Evolutionary conservation across 1,284 basidiomycete species (phyloP).

Genomic region (Naganishia sp.): DNA sequence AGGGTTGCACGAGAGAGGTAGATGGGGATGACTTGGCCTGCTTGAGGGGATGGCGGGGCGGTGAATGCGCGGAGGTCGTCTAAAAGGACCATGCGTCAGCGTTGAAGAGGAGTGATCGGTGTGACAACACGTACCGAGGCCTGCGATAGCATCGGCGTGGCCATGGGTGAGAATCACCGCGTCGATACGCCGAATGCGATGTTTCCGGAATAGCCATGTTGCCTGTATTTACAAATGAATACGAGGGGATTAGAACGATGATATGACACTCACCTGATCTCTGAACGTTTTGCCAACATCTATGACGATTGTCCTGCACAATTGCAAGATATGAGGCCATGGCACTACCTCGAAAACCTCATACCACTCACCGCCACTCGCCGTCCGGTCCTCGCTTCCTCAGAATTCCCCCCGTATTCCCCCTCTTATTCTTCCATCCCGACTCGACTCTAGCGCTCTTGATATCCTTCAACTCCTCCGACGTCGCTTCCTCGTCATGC

Average conservation of each 20-base stretch:
- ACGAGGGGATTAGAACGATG: not conserved
- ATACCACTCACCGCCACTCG: slow-evolving; percentile 36
- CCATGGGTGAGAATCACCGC: slow-evolving; percentile 56
- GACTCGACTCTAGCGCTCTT: not conserved
- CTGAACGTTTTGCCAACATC: slow-evolving; percentile 56
- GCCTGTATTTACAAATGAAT: slow-evolving; percentile 37
- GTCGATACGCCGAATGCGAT: slow-evolving; percentile 52
- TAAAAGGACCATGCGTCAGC: slow-evolving; percentile 1
- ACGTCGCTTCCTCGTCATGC: slow-evolving; percentile 34
- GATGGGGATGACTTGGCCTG: slow-evolving; percentile 45
- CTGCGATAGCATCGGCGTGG: slow-evolving; percentile 42
- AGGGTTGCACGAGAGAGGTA: slow-evolving; percentile 48
- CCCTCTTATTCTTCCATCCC: slow-evolving; percentile 35
- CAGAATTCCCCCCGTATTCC: slow-evolving; percentile 50
- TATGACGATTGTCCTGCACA: slow-evolving; percentile 49
- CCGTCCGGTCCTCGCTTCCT: slow-evolving; percentile 40
- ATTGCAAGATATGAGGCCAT: not conserved
- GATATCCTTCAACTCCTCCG: slow-evolving; percentile 51
- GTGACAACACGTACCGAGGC: slow-evolving; percentile 25
- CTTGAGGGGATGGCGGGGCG: slow-evolving; percentile 36
- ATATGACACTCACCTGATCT: slow-evolving; percentile 35
- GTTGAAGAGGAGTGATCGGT: not conserved
- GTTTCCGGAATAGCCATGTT: slow-evolving; percentile 48
- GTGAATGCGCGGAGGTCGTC: slow-evolving; percentile 41
- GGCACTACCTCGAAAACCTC: not conserved